Conservation (phyloP, 176 grass and related monocot species). For the Puya raimondii region DNA sequence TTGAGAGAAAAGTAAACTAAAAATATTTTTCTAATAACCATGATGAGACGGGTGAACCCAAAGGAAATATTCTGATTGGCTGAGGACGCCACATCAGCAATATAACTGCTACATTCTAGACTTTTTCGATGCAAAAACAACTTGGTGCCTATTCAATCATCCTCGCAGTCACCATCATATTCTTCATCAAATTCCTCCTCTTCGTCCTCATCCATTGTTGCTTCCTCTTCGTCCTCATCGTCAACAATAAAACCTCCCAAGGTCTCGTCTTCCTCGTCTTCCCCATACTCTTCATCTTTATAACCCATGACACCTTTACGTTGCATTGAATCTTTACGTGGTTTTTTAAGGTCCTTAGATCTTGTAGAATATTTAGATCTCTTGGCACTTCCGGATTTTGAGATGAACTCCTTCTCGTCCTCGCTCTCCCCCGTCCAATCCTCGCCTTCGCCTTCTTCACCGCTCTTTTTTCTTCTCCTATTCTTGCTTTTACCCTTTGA, state of each 20-base stretch:
- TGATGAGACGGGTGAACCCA: no score
- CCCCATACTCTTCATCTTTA: constrained; percentile 5
- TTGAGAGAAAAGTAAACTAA: no score
- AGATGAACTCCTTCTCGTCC: constrained; percentile 29
- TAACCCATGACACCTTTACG: constrained; percentile 3
- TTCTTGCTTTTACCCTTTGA: constrained; percentile 11
- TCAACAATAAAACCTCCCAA: constrained; percentile 69
- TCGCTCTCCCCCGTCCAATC: constrained; percentile 53
- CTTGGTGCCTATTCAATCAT: constrained; percentile 21
- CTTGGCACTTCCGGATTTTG: constrained; percentile 29
- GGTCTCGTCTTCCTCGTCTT: constrained; percentile 62
- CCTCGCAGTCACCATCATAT: constrained; percentile 34
- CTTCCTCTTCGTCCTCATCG: constrained; percentile 29
- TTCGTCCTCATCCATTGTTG: constrained; percentile 26
- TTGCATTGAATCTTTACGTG: constrained; percentile 6
- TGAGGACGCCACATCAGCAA: no score
- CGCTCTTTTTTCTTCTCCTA: constrained; percentile 25
- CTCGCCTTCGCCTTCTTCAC: constrained; percentile 33
- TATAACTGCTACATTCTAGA: no score
- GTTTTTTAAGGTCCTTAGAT: constrained; percentile 39
- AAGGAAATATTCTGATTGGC: no score
- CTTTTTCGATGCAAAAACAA: neutral
- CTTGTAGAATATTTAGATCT: constrained; percentile 45
- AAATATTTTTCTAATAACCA: no score
- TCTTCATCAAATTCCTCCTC: constrained; percentile 26